Base-by-base conservation (phyloP, 257 asterid genomes). In the Ajuga chamaepitys region DNA sequence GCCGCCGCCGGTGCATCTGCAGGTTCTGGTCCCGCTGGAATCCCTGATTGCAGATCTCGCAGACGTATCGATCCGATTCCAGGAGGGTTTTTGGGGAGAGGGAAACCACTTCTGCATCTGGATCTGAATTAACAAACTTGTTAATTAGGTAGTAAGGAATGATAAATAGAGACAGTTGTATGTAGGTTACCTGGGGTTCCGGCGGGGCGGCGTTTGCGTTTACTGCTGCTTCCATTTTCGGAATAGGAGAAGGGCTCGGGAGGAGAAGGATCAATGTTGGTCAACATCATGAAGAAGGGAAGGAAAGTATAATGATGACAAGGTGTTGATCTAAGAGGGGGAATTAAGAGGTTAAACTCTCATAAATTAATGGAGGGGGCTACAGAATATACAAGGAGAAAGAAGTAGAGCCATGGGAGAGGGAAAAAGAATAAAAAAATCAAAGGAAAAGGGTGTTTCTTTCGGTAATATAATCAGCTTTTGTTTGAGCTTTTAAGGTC, bases 21-120 rank as follows among this genome's bases (percentile, higher is more conserved):
- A 91, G 70, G 63, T 91, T 91, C 75, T 91, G 98, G 70, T 91
- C 98, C 3, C 98, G 82, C 68, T 88, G 98, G 74, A 91, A 91
- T 5, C 98, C 96, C 34, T 88, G 96, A 68, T 83, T 86, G 83
- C 98, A 91, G 91, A 91, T 91, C 95, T 91, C 98, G 41, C 98
- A 91, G 13, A 91, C 91, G 67, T 86, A 91, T 46, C 92, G 87
- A 70, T 91, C 98, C 17, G 96, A 91, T 77, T 91, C 98, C 42
- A 91, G 57, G 4, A 91, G 76, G 58, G 98, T 91, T 51, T 86
- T 86, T 0, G 98, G 98, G 0, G 98, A 91, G 0, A 88, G 84
- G 0, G 95, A 85, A 22, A 91, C 95, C 61, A 88, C 98, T 50
- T 92, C 95, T 20, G 98, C 96, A 70, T 88, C 98, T 70, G 98